Evolutionary conservation across 257 asterid species (phyloP), one percentile per base, ranked within the genome.

Genomic region (Parsonsia alboflavescens): DNA sequence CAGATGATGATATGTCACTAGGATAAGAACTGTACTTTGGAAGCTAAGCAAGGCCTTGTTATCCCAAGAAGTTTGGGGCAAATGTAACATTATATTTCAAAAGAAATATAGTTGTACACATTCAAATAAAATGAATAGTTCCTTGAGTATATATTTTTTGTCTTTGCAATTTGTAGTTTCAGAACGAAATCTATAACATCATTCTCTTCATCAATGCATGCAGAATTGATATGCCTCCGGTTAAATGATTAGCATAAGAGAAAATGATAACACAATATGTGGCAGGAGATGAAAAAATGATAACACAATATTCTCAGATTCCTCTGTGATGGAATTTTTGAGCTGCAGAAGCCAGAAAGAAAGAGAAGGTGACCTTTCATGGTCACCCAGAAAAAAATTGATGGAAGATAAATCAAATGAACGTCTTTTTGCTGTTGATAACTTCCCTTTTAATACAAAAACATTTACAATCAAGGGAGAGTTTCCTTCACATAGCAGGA

Each of bases 81-180:
- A 41, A 7, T 42, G 45, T 57, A 77, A 46, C 12, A 36, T 30
- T 39, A 22, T 48, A 77, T 45, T 64, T 28, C 22, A 69, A 68
- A n/a, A 28, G 63, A 69, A 64, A 72, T 77, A 70, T 36, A 72
- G 22, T 70, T 64, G 41, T 63, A 39, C 71, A 70, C 80, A 30
- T 45, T 9, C 65, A 12, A 26, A 19, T 58, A 8, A 39, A 39
- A 39, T 64, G 49, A 17, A 17, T 64, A 2, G 28, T 19, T 64
- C 39, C 49, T 64, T 6, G 46, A 62, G 5, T 15, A 28, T 5
- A 15, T 10, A 50, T 15, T 13, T 50, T 13, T 53, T 53, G 10
- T 21, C 24, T 21, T 10, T 53, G 10, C 59, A 19, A 5, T 21
- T 53, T 53, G 26, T 52, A 52, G 6, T 17, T 50, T 17, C 10